These are phyloP conservation scores for Escovopsis sp. DNA, from an alignment of 2,329 filamentous ascomycete genomes.

Conservation along the genomic window DNA sequence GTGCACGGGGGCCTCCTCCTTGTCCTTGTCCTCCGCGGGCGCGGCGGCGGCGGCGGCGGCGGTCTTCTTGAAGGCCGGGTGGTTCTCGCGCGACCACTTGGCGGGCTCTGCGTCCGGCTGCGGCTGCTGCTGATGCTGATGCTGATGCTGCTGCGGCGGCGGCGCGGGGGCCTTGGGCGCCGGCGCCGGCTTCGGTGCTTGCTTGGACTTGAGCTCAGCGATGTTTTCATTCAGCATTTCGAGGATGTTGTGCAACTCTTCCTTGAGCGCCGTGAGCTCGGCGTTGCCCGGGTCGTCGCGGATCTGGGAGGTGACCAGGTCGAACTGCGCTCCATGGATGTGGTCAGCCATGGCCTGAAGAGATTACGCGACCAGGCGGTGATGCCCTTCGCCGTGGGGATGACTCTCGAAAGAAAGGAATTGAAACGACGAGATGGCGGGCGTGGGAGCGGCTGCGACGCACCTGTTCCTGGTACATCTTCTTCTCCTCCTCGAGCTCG, in stretches of 20 bases:
- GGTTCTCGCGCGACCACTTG: slow-evolving; percentile 70
- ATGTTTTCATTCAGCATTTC: slow-evolving; percentile 65
- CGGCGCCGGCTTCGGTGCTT: slow-evolving; percentile 29
- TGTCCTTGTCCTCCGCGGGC: slow-evolving; percentile 28
- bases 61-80: slow-evolving; percentile 55
- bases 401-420: neutral
- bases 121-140: neutral
- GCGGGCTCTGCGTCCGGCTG: slow-evolving; percentile 33
- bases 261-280: slow-evolving; percentile 62
- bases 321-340: slow-evolving; percentile 39
- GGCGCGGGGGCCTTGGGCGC: slow-evolving; percentile 17
- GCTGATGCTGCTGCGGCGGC: slow-evolving; percentile 6
- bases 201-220: slow-evolving; percentile 54
- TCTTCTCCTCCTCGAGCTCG: slow-evolving; percentile 36
- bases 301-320: slow-evolving; percentile 61
- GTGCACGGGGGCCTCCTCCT: slow-evolving; percentile 37
- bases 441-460: slow-evolving; percentile 6
- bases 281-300: slow-evolving; percentile 67
- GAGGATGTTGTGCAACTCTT: slow-evolving; percentile 73
- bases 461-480: slow-evolving; percentile 44
- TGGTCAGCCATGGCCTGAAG: slow-evolving; percentile 7
- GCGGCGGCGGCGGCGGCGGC: slow-evolving; percentile 1
- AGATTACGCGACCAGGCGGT: neutral
- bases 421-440: no score
- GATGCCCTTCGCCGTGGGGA: no score